phyloP scores from a whole-genome alignment of 768 basidiomycete genomes.

The Strobilomyces confusus region DNA sequence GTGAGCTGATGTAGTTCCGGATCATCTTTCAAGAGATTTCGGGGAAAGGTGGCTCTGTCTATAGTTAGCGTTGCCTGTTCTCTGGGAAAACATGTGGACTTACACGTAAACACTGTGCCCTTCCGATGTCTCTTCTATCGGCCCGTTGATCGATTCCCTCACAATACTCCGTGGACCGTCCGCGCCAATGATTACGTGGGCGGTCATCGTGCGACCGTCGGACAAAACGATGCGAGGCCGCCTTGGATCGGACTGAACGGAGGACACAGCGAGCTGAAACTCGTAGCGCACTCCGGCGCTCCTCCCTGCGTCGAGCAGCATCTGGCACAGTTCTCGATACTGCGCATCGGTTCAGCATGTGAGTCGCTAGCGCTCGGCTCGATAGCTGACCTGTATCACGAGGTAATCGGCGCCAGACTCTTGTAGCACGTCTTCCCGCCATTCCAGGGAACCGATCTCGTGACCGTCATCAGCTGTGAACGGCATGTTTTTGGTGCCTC shows the following conservation, averaged over 20 bases:
- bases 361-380: neutral
- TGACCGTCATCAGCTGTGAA: conserved; percentile 42
- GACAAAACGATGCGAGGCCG: conserved; percentile 33
- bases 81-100: conserved; percentile 17
- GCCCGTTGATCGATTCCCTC: conserved; percentile 33
- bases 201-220: conserved; percentile 42
- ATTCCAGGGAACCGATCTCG: conserved; percentile 42
- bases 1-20: conserved; percentile 37
- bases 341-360: conserved; percentile 21
- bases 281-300: conserved; percentile 49
- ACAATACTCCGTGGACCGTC: conserved; percentile 53
- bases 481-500: neutral
- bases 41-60: conserved; percentile 40
- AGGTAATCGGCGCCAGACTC: conserved; percentile 54
- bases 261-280: conserved; percentile 38
- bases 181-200: conserved; percentile 59
- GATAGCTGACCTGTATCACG: conserved; percentile 42
- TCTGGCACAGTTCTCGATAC: conserved; percentile 52
- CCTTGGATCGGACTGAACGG: conserved; percentile 30
- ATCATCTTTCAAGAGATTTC: conserved; percentile 41
- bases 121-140: conserved; percentile 26
- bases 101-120: conserved; percentile 45
- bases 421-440: conserved; percentile 46
- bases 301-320: conserved; percentile 45
- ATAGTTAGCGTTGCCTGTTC: neutral